Evolutionary conservation across 2,329 filamentous ascomycete genomes (phyloP), one percentile per base, ranked within the genome.

Genomic region (Pseudogymnoascus sp.): DNA sequence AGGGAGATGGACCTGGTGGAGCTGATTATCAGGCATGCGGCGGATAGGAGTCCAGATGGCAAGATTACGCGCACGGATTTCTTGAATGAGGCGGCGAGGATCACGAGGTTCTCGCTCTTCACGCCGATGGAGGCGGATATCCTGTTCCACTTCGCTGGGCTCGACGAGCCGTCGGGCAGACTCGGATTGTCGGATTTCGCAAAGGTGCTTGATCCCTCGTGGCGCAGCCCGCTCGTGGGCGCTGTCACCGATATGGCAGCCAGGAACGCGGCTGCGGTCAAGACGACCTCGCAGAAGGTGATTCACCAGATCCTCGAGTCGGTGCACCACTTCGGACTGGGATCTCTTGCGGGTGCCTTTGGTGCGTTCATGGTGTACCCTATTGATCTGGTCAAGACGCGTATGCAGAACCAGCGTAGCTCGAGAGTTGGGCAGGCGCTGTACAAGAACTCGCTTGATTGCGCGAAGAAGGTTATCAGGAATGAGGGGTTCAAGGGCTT

Each of bases 361-460:
- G 95, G 95, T 75, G 95, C 95, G 11, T 97, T 99, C 75, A 97
- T 99, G 91, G 95, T 99, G 62, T 99, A 99, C 75, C 95, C 95
- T 23, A 97, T 99, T 73, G 95, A 99, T 79, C 80, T 99, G 66
- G 95, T 99, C 76, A 99, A 99, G 84, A 99, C 95, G 1, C 88
- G 95, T 65, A 90, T 99, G 87, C 95, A 99, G 78, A 99, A 99
- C 79, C 95, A 99, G 81, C 86, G 95, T 68, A 87, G 86, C 61
- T 85, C 85, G 4, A 85, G 88, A 60, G 91, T 93, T 0, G 95
- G 95, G 64, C 88, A 96, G 76, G 82, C 89, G 66, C 78, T 97
- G 66, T 99, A 99, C 80, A 96, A 96, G 78, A 99, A 99, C 82
- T 97, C 93, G 56, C 78, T 96, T 67, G 95, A 99, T 77, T 99